These are phyloP conservation scores for Trichophyton equinum DNA, from an alignment of 2,329 filamentous ascomycete genomes.

Conservation along the genomic window DNA sequence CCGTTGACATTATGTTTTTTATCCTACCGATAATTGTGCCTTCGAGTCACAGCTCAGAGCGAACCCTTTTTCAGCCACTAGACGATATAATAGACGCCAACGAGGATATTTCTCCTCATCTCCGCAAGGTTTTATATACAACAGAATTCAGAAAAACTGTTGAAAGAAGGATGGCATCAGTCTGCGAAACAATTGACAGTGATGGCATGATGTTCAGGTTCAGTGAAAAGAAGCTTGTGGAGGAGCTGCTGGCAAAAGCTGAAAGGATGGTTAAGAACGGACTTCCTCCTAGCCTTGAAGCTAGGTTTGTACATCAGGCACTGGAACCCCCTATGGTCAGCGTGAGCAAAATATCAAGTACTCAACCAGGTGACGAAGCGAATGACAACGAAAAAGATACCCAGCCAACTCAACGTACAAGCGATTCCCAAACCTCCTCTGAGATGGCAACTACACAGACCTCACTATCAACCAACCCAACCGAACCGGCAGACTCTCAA, in stretches of 20 bases:
- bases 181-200: constrained; percentile 74
- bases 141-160: constrained; percentile 36
- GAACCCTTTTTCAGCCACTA: constrained; percentile 34
- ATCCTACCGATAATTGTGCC: constrained; percentile 58
- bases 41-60: constrained; percentile 27
- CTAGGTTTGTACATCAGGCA: constrained; percentile 63
- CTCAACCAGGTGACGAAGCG: constrained; percentile 19
- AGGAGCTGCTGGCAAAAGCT: constrained; percentile 58
- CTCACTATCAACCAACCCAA: background rate
- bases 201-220: constrained; percentile 78
- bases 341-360: constrained; percentile 37
- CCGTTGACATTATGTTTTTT: constrained; percentile 73
- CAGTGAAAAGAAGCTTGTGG: constrained; percentile 56
- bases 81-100: constrained; percentile 39
- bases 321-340: constrained; percentile 65
- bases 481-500: constrained; percentile 18
- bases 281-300: constrained; percentile 70
- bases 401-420: constrained; percentile 21
- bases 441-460: constrained; percentile 19
- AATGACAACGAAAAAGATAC: constrained; percentile 7
- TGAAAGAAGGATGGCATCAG: constrained; percentile 51
- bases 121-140: constrained; percentile 31
- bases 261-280: constrained; percentile 50
- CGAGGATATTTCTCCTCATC: constrained; percentile 29
- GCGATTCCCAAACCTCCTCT: constrained; percentile 21